A percentile compares a stretch with the other conserved stretches of the same genome.
These are phyloP conservation scores for Diplodia scrobiculata DNA, from an alignment of 2,329 filamentous ascomycete genomes.

Conservation along the genomic window DNA sequence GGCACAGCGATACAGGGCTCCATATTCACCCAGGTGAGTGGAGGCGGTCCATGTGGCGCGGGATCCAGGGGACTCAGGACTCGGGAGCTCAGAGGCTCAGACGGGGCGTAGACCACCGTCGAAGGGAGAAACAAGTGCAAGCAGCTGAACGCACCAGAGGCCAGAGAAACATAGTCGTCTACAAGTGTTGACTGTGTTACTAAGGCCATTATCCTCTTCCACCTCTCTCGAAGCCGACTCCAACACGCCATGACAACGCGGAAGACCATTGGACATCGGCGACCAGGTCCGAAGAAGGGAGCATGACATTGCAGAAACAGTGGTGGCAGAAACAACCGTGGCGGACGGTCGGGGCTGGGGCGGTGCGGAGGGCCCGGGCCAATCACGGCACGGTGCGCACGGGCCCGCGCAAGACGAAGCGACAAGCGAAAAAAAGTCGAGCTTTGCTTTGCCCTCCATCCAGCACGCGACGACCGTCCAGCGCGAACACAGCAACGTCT, in stretches of 20 bases:
- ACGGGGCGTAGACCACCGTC: neutral
- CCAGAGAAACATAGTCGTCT: neutral
- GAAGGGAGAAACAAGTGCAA: neutral
- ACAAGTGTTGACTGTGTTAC: neutral
- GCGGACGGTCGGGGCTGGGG: neutral
- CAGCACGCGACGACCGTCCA: constrained; percentile 23
- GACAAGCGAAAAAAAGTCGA: constrained; percentile 29
- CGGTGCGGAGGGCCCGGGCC: neutral
- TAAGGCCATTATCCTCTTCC: neutral
- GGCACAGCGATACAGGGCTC: constrained; percentile 1
- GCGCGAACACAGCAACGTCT: constrained; percentile 28
- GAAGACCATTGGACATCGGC: neutral
- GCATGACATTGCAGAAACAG: neutral
- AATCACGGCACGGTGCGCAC: constrained; percentile 19
- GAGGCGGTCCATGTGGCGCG: neutral
- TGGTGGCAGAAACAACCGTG: neutral
- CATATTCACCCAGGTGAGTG: neutral
- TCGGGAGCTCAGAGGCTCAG: neutral
- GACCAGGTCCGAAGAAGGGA: neutral
- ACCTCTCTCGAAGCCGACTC: neutral
- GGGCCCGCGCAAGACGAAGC: constrained; percentile 16
- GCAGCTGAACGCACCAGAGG: neutral
- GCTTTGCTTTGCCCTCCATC: constrained; percentile 11
- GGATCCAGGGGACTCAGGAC: no score
- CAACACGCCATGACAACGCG: no score